A percentile compares a stretch with the other conserved stretches of the same genome.
phyloP scores from a whole-genome alignment of 768 basidiomycete species.

The Suillus subluteus region DNA sequence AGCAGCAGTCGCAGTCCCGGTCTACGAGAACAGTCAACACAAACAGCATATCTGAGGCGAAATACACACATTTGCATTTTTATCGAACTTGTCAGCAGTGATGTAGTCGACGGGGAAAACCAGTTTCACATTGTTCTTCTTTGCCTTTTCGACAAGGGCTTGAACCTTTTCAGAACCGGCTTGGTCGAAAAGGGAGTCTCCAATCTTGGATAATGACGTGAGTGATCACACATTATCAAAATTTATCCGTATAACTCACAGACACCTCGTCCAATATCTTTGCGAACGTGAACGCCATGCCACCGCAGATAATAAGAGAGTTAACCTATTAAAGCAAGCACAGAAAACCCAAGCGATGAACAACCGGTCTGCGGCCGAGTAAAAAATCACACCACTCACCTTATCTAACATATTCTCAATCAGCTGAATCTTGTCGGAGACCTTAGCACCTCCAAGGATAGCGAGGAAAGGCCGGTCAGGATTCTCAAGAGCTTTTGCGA shows the following conservation, averaged over 20 bases:
- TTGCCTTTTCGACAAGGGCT: conserved; percentile 87
- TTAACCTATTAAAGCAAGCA: conserved; percentile 63
- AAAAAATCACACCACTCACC: conserved; percentile 45
- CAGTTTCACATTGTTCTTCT: conserved; percentile 87
- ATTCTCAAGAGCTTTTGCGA: conserved; percentile 94
- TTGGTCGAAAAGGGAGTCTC: conserved; percentile 91
- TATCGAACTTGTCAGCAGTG: conserved; percentile 94
- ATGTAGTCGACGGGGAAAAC: conserved; percentile 96
- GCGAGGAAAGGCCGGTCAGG: conserved; percentile 97
- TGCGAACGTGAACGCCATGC: conserved; percentile 99
- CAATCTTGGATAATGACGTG: conserved; percentile 61
- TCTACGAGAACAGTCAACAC: conserved; percentile 42
- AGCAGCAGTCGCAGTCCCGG: conserved; percentile 72
- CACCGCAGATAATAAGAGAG: conserved; percentile 94
- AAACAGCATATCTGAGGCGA: conserved; percentile 4
- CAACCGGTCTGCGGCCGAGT: conserved; percentile 1
- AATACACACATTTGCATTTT: conserved; percentile 74
- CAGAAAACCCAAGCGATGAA: not conserved
- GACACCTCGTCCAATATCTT: conserved; percentile 83
- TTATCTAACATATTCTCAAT: conserved; percentile 99
- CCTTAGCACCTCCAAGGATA: conserved; percentile 97
- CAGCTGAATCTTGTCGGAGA: conserved; percentile 97
- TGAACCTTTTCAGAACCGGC: conserved; percentile 87
- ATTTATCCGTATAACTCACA: conserved; percentile 42
- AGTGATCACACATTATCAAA: not conserved